phyloP scores from a whole-genome alignment of 148 eudicot genomes.

The Limonium bicolor region DNA sequence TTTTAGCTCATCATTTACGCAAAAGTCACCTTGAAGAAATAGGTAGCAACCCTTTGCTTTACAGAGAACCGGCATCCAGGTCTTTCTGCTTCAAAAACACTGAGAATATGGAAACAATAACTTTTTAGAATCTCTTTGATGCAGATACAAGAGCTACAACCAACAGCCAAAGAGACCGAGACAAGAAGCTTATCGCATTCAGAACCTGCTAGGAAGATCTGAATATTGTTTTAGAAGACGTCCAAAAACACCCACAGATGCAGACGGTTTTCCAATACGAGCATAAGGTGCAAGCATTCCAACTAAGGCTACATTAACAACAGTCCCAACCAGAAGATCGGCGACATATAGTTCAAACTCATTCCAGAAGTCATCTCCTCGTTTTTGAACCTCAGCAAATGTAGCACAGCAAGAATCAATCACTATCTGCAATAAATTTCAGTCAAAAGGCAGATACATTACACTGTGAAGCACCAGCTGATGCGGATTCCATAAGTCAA shows the following conservation, averaged over 20 bases:
- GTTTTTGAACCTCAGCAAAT: constrained; percentile 51
- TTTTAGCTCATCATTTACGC: not conserved
- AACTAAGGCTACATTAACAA: constrained; percentile 55
- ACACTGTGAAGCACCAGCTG: not conserved
- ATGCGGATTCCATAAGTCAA: not conserved
- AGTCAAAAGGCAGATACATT: not conserved
- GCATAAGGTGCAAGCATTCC: constrained; percentile 67
- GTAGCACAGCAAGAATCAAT: constrained; percentile 68
- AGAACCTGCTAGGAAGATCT: constrained; percentile 60
- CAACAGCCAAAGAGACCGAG: too few relatives aligned
- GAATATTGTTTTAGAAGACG: constrained; percentile 23
- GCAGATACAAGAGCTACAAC: not conserved
- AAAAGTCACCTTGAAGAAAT: constrained; percentile 44
- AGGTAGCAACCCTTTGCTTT: constrained; percentile 42
- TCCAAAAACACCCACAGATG: constrained; percentile 30
- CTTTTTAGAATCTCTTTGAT: not conserved
- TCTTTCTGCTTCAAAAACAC: constrained; percentile 71
- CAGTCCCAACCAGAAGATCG: constrained; percentile 49
- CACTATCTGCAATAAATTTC: constrained; percentile 33
- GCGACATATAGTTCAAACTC: constrained; percentile 56
- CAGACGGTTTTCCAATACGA: constrained; percentile 40
- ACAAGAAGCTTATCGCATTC: not conserved
- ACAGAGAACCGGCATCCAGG: constrained; percentile 51
- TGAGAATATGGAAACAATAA: constrained; percentile 9
- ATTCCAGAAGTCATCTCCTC: constrained; percentile 63